Percentiles rank a stretch among this genome's conserved stretches.
Conservation (phyloP, 345 rosid genomes). For the Salix purpurea region DNA sequence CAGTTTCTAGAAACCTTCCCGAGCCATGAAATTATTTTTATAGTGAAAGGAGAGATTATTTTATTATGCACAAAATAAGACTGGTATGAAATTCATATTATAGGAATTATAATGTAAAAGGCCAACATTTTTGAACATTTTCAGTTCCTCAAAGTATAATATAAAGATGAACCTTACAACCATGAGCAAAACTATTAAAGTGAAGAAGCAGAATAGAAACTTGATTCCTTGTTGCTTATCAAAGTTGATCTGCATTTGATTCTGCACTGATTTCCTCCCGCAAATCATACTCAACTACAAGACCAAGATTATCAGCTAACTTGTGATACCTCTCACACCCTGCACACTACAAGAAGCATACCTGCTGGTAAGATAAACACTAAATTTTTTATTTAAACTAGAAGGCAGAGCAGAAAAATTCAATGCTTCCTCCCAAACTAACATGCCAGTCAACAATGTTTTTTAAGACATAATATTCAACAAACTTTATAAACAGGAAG, state of each 20-base stretch:
- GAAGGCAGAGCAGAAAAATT: neutral
- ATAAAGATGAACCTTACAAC: slow-evolving; percentile 15
- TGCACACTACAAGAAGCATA: slow-evolving; percentile 58
- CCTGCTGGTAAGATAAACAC: slow-evolving; percentile 16
- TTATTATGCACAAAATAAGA: slow-evolving; percentile 24
- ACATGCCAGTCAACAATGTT: neutral
- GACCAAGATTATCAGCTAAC: slow-evolving; percentile 86
- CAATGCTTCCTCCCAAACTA: neutral
- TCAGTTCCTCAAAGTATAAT: slow-evolving; percentile 10
- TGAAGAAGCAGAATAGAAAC: neutral
- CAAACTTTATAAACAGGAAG: neutral
- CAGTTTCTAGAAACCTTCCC: slow-evolving; percentile 27
- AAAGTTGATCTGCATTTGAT: slow-evolving; percentile 40
- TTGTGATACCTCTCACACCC: slow-evolving; percentile 88
- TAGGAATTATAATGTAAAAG: slow-evolving; percentile 23
- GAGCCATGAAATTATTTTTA: slow-evolving; percentile 11
- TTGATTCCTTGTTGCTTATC: slow-evolving; percentile 15
- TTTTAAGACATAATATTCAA: neutral
- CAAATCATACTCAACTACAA: slow-evolving; percentile 71
- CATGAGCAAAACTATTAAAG: slow-evolving; percentile 4
- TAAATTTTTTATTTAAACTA: neutral
- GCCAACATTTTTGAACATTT: slow-evolving; percentile 22
- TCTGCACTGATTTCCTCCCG: slow-evolving; percentile 44
- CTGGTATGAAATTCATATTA: slow-evolving; percentile 17
- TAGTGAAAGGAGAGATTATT: slow-evolving; percentile 19